A percentile compares a stretch with the other conserved stretches of the same genome.
These are phyloP conservation scores for Berberis vulgaris DNA, from an alignment of 164 flowering plant species.

Conservation along the genomic window DNA sequence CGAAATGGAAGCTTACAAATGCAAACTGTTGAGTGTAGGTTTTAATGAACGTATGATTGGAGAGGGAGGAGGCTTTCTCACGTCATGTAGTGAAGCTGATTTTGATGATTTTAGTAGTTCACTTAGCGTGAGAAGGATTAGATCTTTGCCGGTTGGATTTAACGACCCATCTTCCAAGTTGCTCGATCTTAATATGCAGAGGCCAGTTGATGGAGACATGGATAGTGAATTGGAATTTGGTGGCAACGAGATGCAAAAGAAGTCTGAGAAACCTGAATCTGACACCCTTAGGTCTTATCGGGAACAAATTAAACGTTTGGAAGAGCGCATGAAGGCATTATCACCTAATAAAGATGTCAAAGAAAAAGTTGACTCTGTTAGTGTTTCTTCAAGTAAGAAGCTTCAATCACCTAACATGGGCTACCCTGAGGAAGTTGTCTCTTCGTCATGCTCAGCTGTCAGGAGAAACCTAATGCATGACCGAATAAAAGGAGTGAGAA, in stretches of 20 bases:
- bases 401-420: slow-evolving; percentile 1
- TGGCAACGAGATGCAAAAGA: slow-evolving; percentile 14
- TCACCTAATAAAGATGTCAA: slow-evolving; percentile 20
- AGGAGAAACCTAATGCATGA: slow-evolving; percentile 8
- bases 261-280: slow-evolving; percentile 13
- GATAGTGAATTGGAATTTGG: slow-evolving; percentile 13
- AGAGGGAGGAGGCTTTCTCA: slow-evolving; percentile 25
- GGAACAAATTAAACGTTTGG: slow-evolving; percentile 53
- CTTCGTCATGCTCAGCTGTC: slow-evolving; percentile 12
- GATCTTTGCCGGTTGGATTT: slow-evolving; percentile 27
- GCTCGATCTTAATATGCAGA: slow-evolving; percentile 11
- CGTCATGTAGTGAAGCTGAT: slow-evolving; percentile 16
- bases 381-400: slow-evolving; percentile 6
- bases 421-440: slow-evolving; percentile 6
- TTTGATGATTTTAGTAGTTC: slow-evolving; percentile 15
- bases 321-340: slow-evolving; percentile 40
- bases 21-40: slow-evolving; percentile 58
- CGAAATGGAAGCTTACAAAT: slow-evolving; percentile 66
- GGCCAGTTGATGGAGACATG: slow-evolving; percentile 10
- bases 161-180: slow-evolving; percentile 14
- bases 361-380: slow-evolving; percentile 6
- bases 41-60: slow-evolving; percentile 26
- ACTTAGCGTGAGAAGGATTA: slow-evolving; percentile 27
- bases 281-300: slow-evolving; percentile 31
- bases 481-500: slow-evolving; percentile 5